A percentile compares a stretch with the other conserved stretches of the same genome.
phyloP scores from a whole-genome alignment of 1,284 basidiomycete genomes.

The Puccinia triticina region DNA sequence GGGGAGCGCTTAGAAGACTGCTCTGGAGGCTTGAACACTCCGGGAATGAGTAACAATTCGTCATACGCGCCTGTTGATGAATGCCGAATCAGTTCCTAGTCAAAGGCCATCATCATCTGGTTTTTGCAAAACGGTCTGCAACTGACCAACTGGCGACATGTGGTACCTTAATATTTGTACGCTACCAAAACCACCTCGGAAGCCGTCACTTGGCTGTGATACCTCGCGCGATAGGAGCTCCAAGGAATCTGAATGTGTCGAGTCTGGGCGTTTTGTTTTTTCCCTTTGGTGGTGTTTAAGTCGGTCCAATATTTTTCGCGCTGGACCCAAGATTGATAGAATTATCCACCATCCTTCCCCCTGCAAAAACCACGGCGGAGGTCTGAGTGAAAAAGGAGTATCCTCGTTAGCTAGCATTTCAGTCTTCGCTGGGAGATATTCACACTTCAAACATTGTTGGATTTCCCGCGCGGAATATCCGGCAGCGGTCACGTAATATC shows the following conservation, averaged over 20 bases:
- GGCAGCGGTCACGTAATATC: too few species aligned
- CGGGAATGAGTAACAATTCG: conserved; percentile 42
- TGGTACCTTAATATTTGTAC: conserved; percentile 41
- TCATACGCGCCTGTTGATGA: conserved; percentile 34
- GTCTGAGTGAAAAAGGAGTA: neutral
- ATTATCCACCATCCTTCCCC: conserved; percentile 50
- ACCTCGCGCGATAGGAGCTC: neutral
- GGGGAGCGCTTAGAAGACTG: neutral
- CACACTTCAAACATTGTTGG: too few species aligned
- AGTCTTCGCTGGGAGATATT: too few species aligned
- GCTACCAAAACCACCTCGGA: conserved; percentile 24
- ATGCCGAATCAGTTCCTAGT: neutral
- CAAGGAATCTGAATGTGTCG: conserved; percentile 31
- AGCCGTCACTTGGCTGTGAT: neutral
- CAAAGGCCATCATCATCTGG: neutral
- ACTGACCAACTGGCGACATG: conserved; percentile 26
- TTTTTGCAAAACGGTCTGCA: neutral
- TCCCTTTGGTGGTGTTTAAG: neutral
- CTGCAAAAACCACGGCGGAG: conserved; percentile 23
- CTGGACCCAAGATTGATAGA: conserved; percentile 19
- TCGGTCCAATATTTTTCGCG: neutral
- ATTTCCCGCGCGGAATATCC: too few species aligned
- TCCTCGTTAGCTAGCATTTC: neutral
- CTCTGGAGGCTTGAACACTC: conserved; percentile 20
- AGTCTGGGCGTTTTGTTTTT: neutral